Evolutionary conservation across 2,329 filamentous ascomycete genomes (phyloP).

Genomic region (Tolypocladium album): DNA sequence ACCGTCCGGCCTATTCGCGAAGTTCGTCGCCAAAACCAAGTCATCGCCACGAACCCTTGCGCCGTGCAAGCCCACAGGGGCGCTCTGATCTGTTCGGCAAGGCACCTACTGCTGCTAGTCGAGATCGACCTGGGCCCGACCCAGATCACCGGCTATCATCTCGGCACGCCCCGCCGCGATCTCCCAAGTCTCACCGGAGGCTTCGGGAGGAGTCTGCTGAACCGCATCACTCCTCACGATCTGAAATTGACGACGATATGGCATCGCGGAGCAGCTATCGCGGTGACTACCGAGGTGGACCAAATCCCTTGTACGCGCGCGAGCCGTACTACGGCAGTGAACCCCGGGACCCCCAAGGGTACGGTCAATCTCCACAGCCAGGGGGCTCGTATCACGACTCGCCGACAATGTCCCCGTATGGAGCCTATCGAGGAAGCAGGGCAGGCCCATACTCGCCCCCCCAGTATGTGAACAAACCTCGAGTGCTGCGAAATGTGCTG

Average conservation of each 20-base stretch:
- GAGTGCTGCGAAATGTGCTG: background rate
- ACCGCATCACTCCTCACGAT: conserved; percentile 30
- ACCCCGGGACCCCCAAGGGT: conserved; percentile 20
- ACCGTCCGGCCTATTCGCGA: background rate
- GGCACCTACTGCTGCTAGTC: conserved; percentile 7
- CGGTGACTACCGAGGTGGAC: conserved; percentile 30
- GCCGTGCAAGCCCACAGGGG: conserved; percentile 9
- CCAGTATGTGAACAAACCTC: conserved; percentile 22
- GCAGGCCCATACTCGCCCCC: conserved; percentile 26
- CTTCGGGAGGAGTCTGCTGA: conserved; percentile 17
- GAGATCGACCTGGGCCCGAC: conserved; percentile 7
- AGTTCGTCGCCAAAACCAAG: conserved; percentile 5
- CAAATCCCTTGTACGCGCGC: conserved; percentile 25
- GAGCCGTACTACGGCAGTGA: conserved; percentile 25
- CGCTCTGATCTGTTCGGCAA: conserved; percentile 11
- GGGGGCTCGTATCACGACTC: conserved; percentile 33
- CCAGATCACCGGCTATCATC: conserved; percentile 11
- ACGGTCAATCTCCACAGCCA: conserved; percentile 31
- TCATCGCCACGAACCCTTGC: conserved; percentile 2
- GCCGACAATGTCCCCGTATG: conserved; percentile 32
- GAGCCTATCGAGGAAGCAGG: conserved; percentile 27
- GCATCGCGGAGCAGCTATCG: conserved; percentile 30
- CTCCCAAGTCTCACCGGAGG: conserved; percentile 15
- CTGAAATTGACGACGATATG: conserved; percentile 42
- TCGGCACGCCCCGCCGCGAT: conserved; percentile 13